Percentiles rank a stretch among this genome's conserved stretches.
These are phyloP conservation scores for Daldinia grandis DNA, from an alignment of 495 filamentous ascomycete genomes.

Conservation along the genomic window DNA sequence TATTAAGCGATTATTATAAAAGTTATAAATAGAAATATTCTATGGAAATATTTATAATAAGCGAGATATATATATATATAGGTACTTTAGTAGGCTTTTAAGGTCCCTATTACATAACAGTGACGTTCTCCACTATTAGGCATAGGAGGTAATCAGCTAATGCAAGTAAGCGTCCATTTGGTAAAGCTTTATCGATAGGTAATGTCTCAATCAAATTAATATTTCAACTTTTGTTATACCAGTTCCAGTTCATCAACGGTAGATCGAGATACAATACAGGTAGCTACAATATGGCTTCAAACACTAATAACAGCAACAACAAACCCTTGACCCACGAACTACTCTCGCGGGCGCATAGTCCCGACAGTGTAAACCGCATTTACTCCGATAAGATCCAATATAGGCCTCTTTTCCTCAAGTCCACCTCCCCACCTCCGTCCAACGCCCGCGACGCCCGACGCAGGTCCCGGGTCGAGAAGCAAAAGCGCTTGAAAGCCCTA, in stretches of 20 bases:
- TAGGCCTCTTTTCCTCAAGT: slow-evolving; percentile 80
- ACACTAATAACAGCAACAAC: slow-evolving; percentile 35
- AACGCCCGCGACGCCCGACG: slow-evolving; percentile 74
- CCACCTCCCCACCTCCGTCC: slow-evolving; percentile 69
- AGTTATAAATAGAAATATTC: no score
- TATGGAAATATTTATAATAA: no score
- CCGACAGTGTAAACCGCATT: slow-evolving; percentile 71
- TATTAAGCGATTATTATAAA: no score
- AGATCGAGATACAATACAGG: not conserved
- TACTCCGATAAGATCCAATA: slow-evolving; percentile 83
- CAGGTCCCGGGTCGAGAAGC: slow-evolving; percentile 60
- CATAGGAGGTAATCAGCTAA: not conserved
- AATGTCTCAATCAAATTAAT: not conserved
- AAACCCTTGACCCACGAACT: slow-evolving; percentile 68
- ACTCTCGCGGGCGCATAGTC: slow-evolving; percentile 77
- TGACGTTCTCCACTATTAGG: not conserved
- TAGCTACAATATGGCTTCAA: slow-evolving; percentile 20
- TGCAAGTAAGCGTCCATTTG: not conserved
- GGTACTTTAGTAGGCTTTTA: no score
- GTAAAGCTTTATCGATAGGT: slow-evolving; percentile 12
- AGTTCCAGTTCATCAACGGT: no score
- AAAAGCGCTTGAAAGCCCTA: slow-evolving; percentile 63
- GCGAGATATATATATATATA: no score
- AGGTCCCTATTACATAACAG: no score
- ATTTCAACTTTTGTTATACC: not conserved